Evolutionary conservation across 225 moss, liverwort and hornwort genomes (phyloP).

Genomic region (Pseudisothecium myosuroides): DNA sequence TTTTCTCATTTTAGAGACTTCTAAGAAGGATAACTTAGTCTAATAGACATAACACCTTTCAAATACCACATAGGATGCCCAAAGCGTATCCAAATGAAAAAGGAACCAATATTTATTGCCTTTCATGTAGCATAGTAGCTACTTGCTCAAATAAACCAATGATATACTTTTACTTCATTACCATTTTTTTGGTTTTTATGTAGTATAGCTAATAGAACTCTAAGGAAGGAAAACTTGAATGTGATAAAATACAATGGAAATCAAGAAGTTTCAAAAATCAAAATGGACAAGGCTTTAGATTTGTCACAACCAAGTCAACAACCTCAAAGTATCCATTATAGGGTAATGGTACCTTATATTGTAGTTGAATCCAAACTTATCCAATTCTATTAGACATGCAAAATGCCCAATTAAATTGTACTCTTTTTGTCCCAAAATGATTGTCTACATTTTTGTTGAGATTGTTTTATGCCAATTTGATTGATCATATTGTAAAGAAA

Average conservation of each 20-base stretch:
- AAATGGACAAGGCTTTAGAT: not conserved
- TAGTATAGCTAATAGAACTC: not conserved
- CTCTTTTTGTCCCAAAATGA: too few species aligned
- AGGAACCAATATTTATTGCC: not conserved
- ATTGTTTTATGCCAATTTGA: too few species aligned
- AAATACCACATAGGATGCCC: not conserved
- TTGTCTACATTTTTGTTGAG: too few species aligned
- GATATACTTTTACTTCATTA: not conserved
- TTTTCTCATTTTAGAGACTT: not conserved
- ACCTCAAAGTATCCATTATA: not conserved
- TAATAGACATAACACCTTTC: not conserved
- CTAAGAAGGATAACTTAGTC: not conserved
- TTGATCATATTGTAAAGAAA: too few species aligned
- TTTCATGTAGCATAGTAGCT: rapidly evolving
- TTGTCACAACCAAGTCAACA: not conserved
- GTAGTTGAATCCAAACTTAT: not conserved
- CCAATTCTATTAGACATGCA: not conserved
- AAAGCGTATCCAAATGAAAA: not conserved
- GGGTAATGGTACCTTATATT: rapidly evolving
- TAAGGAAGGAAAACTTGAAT: not conserved
- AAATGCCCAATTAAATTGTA: not conserved
- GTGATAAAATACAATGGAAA: not conserved
- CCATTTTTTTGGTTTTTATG: not conserved
- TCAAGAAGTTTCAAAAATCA: not conserved
- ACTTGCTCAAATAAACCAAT: not conserved